A percentile compares a stretch with the other conserved stretches of the same genome.
These are phyloP conservation scores for Debaryomyces prosopidis DNA, from an alignment of 805 yeast species.

Conservation along the genomic window DNA sequence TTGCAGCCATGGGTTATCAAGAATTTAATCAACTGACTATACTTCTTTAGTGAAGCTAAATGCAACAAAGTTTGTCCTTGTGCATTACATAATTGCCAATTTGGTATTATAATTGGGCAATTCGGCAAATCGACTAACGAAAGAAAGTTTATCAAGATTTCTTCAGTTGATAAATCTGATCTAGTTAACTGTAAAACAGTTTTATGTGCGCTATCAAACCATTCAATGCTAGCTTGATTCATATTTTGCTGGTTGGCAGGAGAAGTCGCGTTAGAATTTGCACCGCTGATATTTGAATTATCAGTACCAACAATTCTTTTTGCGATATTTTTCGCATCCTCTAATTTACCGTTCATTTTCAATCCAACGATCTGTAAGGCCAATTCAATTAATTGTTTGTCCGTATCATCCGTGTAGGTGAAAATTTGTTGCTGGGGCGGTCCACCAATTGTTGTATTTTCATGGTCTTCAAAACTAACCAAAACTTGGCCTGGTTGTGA, in stretches of 20 bases:
- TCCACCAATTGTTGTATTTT: conserved; percentile 27
- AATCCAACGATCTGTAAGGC: conserved; percentile 96
- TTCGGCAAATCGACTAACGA: conserved; percentile 64
- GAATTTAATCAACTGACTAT: conserved; percentile 57
- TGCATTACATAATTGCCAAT: conserved; percentile 76
- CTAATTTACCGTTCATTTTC: conserved; percentile 94
- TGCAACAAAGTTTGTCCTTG: conserved; percentile 91
- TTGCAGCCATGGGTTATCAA: conserved; percentile 68
- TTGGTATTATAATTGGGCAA: conserved; percentile 61
- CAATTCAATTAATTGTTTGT: conserved; percentile 88
- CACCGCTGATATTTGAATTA: conserved; percentile 24
- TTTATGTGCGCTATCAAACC: conserved; percentile 55
- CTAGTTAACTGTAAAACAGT: conserved; percentile 49
- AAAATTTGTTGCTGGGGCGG: conserved; percentile 54
- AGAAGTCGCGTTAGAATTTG: conserved; percentile 7
- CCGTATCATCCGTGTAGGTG: conserved; percentile 94
- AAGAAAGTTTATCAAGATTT: conserved; percentile 49
- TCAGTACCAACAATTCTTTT: conserved; percentile 80
- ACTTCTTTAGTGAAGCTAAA: conserved; percentile 77
- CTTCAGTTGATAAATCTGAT: conserved; percentile 48
- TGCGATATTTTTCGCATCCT: conserved; percentile 93
- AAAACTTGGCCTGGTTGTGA: conserved; percentile 86
- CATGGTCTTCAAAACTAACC: conserved; percentile 72
- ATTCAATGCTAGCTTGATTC: conserved; percentile 32
- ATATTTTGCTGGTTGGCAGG: conserved; percentile 7